A percentile compares a stretch with the other conserved stretches of the same genome.
Conservation (phyloP, 192 early-diverging fungal species). For the Irineochytrium annulatum region DNA sequence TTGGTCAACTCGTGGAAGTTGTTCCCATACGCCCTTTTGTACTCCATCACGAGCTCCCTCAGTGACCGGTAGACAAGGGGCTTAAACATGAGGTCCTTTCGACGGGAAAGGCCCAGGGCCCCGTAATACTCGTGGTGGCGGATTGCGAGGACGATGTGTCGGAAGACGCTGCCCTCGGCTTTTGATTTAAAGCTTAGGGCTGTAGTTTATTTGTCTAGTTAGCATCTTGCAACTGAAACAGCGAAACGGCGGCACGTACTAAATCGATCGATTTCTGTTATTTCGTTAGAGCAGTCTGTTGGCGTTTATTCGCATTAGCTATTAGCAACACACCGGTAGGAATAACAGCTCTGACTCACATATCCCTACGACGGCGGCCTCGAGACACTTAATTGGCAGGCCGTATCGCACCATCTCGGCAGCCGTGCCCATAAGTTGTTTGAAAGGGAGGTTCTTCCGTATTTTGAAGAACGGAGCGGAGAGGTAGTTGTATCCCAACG, state of each 20-base stretch:
- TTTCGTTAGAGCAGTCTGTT: conserved; percentile 18
- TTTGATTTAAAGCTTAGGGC: conserved; percentile 35
- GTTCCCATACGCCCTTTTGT: conserved; percentile 21
- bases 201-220: neutral
- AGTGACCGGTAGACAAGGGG: conserved; percentile 21
- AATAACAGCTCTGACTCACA: too few species aligned
- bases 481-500: conserved; percentile 26
- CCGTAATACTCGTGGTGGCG: conserved; percentile 30
- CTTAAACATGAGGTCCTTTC: conserved; percentile 41
- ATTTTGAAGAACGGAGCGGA: conserved; percentile 36
- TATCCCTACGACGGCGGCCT: conserved; percentile 37
- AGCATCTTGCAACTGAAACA: neutral
- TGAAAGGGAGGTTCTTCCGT: conserved; percentile 18
- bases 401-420: conserved; percentile 29
- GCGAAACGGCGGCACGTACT: conserved; percentile 10
- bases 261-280: conserved; percentile 33
- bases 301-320: too few species aligned
- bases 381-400: conserved; percentile 50
- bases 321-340: too few species aligned
- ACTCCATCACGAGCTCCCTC: conserved; percentile 31
- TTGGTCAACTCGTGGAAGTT: conserved; percentile 34
- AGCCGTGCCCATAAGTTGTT: conserved; percentile 22
- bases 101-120: conserved; percentile 40
- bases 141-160: conserved; percentile 46
- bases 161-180: conserved; percentile 20